Percentiles rank a stretch among this genome's conserved stretches.
Evolutionary conservation across 495 filamentous ascomycete genomes (phyloP).

Genomic region (Sabuloglossum arenarium): DNA sequence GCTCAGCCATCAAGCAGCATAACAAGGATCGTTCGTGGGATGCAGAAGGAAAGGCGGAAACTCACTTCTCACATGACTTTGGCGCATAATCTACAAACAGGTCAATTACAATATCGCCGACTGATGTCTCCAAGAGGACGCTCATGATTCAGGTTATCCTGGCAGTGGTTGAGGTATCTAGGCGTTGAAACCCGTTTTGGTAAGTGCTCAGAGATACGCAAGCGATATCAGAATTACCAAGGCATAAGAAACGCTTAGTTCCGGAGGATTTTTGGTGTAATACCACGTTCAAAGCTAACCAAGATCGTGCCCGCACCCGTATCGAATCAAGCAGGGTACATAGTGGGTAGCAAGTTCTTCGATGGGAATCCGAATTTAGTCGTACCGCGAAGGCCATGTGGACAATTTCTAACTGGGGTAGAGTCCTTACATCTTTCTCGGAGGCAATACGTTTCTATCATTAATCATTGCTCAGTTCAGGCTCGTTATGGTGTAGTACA

Average conservation of each 20-base stretch:
- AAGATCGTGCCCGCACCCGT: slow-evolving; percentile 1
- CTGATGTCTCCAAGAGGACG: slow-evolving; percentile 74
- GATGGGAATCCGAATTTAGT: neutral
- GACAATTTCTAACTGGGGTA: neutral
- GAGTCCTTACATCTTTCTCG: neutral
- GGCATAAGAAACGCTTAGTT: neutral
- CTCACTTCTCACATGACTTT: slow-evolving; percentile 80
- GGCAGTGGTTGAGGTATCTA: neutral
- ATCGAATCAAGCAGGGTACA: neutral
- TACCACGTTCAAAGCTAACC: neutral
- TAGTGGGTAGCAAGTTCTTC: neutral
- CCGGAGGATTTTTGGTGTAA: no score
- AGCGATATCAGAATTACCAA: neutral
- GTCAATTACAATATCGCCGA: slow-evolving; percentile 86
- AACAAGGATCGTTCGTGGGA: slow-evolving; percentile 2
- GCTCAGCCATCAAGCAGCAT: slow-evolving; percentile 21
- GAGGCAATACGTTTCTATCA: neutral
- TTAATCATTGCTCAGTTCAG: neutral
- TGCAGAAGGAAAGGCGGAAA: slow-evolving; percentile 5
- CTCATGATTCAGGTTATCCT: slow-evolving; percentile 29
- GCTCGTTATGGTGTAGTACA: neutral
- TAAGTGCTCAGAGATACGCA: neutral
- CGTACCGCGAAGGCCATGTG: neutral
- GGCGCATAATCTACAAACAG: slow-evolving; percentile 71
- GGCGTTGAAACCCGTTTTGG: neutral